Percentiles rank a stretch among this genome's conserved stretches.
Evolutionary conservation across 2,329 filamentous ascomycete species (phyloP).

Genomic region (Microdochium nivale): DNA sequence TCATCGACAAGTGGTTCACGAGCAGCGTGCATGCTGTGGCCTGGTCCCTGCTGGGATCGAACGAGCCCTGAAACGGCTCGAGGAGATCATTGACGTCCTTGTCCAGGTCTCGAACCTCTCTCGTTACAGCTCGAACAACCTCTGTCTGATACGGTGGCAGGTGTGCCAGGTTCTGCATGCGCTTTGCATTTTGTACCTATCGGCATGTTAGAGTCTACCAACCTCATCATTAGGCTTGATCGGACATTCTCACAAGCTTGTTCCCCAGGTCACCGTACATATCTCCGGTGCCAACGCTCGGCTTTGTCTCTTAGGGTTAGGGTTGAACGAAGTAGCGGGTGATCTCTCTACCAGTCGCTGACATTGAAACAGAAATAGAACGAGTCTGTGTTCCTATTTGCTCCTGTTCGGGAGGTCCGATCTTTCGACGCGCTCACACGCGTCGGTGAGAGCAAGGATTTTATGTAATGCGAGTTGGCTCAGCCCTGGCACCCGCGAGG

Average conservation of each 20-base stretch:
- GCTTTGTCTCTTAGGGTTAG: too few species aligned
- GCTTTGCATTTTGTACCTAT: constrained; percentile 91
- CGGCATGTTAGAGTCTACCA: constrained; percentile 2
- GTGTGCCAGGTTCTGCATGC: constrained; percentile 76
- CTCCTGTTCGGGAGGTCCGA: too few species aligned
- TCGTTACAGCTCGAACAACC: constrained; percentile 75
- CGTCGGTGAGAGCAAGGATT: too few species aligned
- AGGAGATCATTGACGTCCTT: constrained; percentile 74
- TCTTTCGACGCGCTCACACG: too few species aligned
- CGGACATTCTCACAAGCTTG: constrained; percentile 58
- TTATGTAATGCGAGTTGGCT: background rate
- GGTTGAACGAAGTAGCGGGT: too few species aligned
- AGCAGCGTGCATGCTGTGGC: constrained; percentile 81
- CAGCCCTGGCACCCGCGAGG: too few species aligned
- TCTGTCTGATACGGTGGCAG: constrained; percentile 91
- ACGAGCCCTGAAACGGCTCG: constrained; percentile 73
- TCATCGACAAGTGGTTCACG: constrained; percentile 91
- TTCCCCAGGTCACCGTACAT: constrained; percentile 89
- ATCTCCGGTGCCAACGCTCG: background rate
- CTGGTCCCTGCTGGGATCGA: constrained; percentile 76
- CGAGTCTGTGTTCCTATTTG: too few species aligned
- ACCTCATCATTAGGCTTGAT: background rate
- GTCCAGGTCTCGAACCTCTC: constrained; percentile 89
- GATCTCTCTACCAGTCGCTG: too few species aligned
- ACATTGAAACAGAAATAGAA: too few species aligned